Evolutionary conservation across 2,329 filamentous ascomycete species (phyloP).

Genomic region (Cercospora sojina): DNA sequence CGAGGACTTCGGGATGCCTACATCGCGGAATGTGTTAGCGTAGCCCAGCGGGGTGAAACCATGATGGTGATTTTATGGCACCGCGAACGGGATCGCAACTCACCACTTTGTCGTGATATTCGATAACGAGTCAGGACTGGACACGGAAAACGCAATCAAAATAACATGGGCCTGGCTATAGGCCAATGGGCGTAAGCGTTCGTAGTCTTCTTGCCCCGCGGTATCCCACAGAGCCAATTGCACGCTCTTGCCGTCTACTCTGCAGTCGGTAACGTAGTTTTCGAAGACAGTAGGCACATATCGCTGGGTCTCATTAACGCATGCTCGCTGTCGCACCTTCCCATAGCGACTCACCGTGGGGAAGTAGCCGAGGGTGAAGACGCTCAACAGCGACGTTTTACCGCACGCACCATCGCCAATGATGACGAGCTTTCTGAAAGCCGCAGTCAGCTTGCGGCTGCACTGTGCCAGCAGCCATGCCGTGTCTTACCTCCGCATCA

Average conservation of each 20-base stretch:
- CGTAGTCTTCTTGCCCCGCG: constrained; percentile 98
- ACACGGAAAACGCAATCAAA: constrained; percentile 90
- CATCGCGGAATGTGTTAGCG: constrained; percentile 6
- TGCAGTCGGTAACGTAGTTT: constrained; percentile 98
- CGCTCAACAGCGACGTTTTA: constrained; percentile 94
- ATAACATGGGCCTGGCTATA: constrained; percentile 98
- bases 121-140: constrained; percentile 91
- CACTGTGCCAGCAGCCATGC: not conserved
- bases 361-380: constrained; percentile 97
- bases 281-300: constrained; percentile 93
- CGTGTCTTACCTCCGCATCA: constrained; percentile 40
- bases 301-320: constrained; percentile 32
- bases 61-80: not conserved
- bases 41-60: not conserved
- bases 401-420: constrained; percentile 97
- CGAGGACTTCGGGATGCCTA: constrained; percentile 75
- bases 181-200: constrained; percentile 86
- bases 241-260: constrained; percentile 97
- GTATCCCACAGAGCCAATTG: constrained; percentile 99
- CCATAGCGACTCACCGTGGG: constrained; percentile 72
- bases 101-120: constrained; percentile 99
- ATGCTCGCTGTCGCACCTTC: not conserved
- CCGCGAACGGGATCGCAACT: constrained; percentile 11
- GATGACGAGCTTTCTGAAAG: constrained; percentile 83
- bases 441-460: constrained; percentile 21